Conservation (phyloP, 371 early-diverging fungal genomes). For the Rhizopus delemar region DNA sequence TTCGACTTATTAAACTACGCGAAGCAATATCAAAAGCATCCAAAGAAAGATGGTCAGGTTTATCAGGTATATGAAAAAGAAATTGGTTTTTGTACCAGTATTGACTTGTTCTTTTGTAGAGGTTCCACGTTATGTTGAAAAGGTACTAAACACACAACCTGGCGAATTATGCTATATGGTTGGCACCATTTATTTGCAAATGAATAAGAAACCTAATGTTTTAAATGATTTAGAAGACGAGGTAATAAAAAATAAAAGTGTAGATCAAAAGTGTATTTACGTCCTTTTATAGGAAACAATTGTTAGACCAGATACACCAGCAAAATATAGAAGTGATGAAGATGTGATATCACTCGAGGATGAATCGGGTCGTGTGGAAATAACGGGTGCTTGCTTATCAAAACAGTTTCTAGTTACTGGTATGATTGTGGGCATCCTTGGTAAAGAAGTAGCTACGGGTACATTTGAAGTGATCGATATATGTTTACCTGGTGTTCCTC, state of each 20-base stretch:
- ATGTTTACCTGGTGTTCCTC: slow-evolving; percentile 70
- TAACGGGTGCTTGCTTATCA: slow-evolving; percentile 57
- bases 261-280: neutral
- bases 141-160: slow-evolving; percentile 70
- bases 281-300: slow-evolving; percentile 61
- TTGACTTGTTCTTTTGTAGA: slow-evolving; percentile 18
- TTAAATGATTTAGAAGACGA: slow-evolving; percentile 81
- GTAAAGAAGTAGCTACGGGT: slow-evolving; percentile 68
- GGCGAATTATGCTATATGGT: slow-evolving; percentile 69
- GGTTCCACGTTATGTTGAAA: slow-evolving; percentile 51
- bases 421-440: slow-evolving; percentile 76
- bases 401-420: slow-evolving; percentile 67
- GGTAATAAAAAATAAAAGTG: slow-evolving; percentile 34
- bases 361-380: slow-evolving; percentile 85
- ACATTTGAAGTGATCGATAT: slow-evolving; percentile 84
- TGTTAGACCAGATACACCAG: slow-evolving; percentile 59
- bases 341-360: slow-evolving; percentile 83
- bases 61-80: slow-evolving; percentile 29
- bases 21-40: slow-evolving; percentile 56
- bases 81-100: neutral
- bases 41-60: slow-evolving; percentile 51
- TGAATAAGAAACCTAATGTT: slow-evolving; percentile 84
- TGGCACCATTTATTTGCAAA: slow-evolving; percentile 87
- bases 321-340: slow-evolving; percentile 64
- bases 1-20: slow-evolving; percentile 68